These are phyloP conservation scores for Tetracentron sinense DNA, from an alignment of 164 flowering plant species.

Conservation along the genomic window DNA sequence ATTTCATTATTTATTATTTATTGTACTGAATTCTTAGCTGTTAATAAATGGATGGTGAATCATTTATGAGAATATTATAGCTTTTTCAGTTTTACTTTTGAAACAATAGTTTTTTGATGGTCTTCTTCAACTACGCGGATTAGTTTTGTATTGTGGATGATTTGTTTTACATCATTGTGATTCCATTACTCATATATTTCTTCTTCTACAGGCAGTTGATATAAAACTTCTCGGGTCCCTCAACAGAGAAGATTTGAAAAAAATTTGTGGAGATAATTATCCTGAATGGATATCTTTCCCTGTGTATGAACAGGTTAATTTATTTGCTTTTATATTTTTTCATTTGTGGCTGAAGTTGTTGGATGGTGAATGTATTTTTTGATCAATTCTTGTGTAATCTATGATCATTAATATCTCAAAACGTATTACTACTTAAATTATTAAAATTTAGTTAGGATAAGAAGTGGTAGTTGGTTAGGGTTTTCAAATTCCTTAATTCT, in stretches of 20 bases:
- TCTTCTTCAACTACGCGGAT: neutral
- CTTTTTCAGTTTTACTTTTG: too few relatives aligned
- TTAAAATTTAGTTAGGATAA: too few relatives aligned
- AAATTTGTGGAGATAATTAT: slow-evolving; percentile 84
- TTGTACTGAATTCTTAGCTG: too few relatives aligned
- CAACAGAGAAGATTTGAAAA: slow-evolving; percentile 81
- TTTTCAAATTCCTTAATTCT: too few relatives aligned
- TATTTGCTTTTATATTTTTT: neutral
- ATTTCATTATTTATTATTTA: too few relatives aligned
- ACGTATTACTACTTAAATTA: too few relatives aligned
- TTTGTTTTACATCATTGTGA: neutral
- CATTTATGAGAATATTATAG: too few relatives aligned
- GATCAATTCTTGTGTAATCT: neutral
- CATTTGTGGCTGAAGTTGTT: neutral
- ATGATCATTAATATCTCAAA: too few relatives aligned
- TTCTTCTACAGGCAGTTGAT: slow-evolving; percentile 73
- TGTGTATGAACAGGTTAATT: slow-evolving; percentile 79
- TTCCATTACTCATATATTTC: neutral
- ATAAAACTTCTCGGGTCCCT: slow-evolving; percentile 76
- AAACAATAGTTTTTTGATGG: too few relatives aligned
- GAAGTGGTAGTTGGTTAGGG: too few relatives aligned
- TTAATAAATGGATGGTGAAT: too few relatives aligned
- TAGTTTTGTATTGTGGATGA: neutral
- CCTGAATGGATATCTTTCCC: slow-evolving; percentile 99
- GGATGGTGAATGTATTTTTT: neutral